Evolutionary conservation across 1,284 basidiomycete species (phyloP), one percentile per base, ranked within the genome.

Genomic region (Xerocomus minutiporus): DNA sequence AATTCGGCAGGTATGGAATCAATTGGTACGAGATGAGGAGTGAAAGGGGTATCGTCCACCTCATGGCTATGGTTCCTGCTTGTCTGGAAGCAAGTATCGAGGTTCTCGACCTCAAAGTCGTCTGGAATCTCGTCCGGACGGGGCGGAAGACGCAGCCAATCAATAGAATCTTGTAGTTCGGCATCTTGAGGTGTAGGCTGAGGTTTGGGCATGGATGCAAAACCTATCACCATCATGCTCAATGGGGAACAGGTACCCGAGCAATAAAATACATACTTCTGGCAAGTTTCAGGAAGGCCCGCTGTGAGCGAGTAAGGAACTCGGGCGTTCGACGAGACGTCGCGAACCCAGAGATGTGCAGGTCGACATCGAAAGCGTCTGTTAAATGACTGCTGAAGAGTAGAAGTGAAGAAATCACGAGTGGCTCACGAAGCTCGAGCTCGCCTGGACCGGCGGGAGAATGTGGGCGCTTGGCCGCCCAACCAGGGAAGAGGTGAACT

Each of bases 301-400:
- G 77, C 56, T 93, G 90, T 1, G 88, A 83, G 5, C 88, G 81
- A 45, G 83, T 86, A 1, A 82, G 79, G 49, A 77, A 74, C 49
- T 84, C 84, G 3, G 81, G 77, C 3, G 80, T 75, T 35, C 82
- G 78, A 43, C 83, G 75, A 48, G 77, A 81, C 15, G 82, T 77
- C 0, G 86, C 88, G 61, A 82, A 91, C 0, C 91, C 91, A 23
- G 88, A 88, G 2, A 91, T 74, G 48, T 81, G 87, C 0, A 91
- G 70, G 45, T 87, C 82, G 8, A 93, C 68, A 48, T 84, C 81
- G 61, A 90, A 92, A 1, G 76, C 66, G 43, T 71, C 78, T 76
- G 46, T 34, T 26, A 28, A 35, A 34, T n/a, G 1, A 9, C 2
- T 9, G 9, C 59, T 36, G 20, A 43, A 43, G n/a, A 29, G 26